phyloP scores from a whole-genome alignment of 129 eudicot species.

The Saussurea involucrata region DNA sequence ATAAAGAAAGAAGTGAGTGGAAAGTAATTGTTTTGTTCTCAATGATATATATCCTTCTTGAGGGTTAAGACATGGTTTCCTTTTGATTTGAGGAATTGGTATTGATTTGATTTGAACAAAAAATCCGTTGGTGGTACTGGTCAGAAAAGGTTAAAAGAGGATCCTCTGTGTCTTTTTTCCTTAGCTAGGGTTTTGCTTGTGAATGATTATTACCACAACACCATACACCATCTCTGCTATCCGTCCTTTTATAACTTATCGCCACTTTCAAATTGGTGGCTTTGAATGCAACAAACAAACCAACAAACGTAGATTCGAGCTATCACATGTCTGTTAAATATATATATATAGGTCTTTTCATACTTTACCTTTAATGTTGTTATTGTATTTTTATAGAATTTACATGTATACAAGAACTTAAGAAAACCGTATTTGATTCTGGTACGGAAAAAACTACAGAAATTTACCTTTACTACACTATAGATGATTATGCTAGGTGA shows the following conservation, averaged over 20 bases:
- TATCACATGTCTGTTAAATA: conserved; percentile 11
- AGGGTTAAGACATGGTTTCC: conserved; percentile 27
- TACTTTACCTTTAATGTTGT: conserved; percentile 4
- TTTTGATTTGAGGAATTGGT: conserved; percentile 26
- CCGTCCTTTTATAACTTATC: conserved; percentile 20
- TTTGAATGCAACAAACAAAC: conserved; percentile 6
- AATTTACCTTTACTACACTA: background rate
- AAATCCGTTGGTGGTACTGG: conserved; percentile 23
- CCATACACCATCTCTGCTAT: background rate
- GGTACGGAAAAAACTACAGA: background rate
- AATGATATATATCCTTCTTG: conserved; percentile 22
- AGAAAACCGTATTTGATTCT: background rate
- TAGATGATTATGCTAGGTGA: background rate
- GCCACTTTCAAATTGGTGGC: conserved; percentile 23
- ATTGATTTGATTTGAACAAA: conserved; percentile 24
- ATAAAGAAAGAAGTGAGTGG: conserved; percentile 9
- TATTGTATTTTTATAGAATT: background rate
- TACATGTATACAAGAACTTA: background rate
- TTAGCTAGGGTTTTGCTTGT: conserved; percentile 32
- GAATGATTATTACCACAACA: conserved; percentile 19
- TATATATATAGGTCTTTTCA: background rate
- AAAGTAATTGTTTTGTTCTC: conserved; percentile 17
- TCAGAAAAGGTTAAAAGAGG: conserved; percentile 18
- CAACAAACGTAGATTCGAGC: conserved; percentile 20
- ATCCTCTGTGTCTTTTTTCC: conserved; percentile 23